phyloP scores from a whole-genome alignment of 2,329 filamentous ascomycete species.

The Decorospora gaudefroyi region DNA sequence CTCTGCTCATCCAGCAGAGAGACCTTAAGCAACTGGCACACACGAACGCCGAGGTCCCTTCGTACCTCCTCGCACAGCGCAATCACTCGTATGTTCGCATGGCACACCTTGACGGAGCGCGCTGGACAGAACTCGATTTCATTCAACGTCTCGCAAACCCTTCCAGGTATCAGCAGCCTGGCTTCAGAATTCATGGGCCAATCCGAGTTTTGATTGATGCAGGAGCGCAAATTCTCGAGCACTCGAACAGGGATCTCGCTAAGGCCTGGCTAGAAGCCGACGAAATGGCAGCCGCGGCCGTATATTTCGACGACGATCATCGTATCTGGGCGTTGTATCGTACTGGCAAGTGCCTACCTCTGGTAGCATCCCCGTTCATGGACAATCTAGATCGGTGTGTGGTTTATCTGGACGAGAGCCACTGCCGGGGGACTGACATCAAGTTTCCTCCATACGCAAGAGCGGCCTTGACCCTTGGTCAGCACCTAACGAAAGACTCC shows the following conservation, averaged over 20 bases:
- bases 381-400: slow-evolving; percentile 59
- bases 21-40: slow-evolving; percentile 62
- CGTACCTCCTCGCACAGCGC: slow-evolving; percentile 59
- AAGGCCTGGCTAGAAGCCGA: slow-evolving; percentile 58
- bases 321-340: slow-evolving; percentile 53
- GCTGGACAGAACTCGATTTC: slow-evolving; percentile 54
- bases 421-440: slow-evolving; percentile 65
- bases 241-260: slow-evolving; percentile 59
- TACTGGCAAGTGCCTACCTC: slow-evolving; percentile 47
- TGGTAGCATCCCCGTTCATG: slow-evolving; percentile 60
- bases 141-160: not conserved
- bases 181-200: not conserved
- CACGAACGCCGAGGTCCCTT: slow-evolving; percentile 67
- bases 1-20: slow-evolving; percentile 64
- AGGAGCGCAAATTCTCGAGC: slow-evolving; percentile 67
- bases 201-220: slow-evolving; percentile 66
- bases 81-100: slow-evolving; percentile 56
- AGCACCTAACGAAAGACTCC: slow-evolving; percentile 64
- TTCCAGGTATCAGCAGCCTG: slow-evolving; percentile 35
- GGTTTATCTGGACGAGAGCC: slow-evolving; percentile 65
- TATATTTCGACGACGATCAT: slow-evolving; percentile 59
- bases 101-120: slow-evolving; percentile 35
- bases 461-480: slow-evolving; percentile 62
- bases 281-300: slow-evolving; percentile 52
- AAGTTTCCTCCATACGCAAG: slow-evolving; percentile 55